These are phyloP conservation scores for Apiospora saccharicola DNA, from an alignment of 2,329 filamentous ascomycete species.

Conservation along the genomic window DNA sequence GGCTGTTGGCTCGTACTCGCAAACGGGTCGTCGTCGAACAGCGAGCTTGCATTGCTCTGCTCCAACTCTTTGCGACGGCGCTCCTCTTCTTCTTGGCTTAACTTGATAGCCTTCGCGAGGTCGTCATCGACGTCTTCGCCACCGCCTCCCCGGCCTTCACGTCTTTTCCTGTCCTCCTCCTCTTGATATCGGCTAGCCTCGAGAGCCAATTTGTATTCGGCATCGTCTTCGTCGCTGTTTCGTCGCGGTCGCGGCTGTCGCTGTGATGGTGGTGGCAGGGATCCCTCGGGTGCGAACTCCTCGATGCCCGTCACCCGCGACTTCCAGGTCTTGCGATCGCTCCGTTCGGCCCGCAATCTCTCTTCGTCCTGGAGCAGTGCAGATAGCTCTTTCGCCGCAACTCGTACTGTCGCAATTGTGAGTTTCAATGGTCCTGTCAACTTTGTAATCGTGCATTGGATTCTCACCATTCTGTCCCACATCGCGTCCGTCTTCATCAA, in stretches of 20 bases:
- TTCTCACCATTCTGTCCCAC: conserved; percentile 90
- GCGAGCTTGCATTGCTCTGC: conserved; percentile 79
- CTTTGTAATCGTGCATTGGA: not conserved
- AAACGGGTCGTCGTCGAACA: conserved; percentile 84
- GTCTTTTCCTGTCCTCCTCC: conserved; percentile 83
- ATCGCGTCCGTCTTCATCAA: conserved; percentile 93
- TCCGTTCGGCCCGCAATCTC: conserved; percentile 85
- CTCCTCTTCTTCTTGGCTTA: conserved; percentile 95
- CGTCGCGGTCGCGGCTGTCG: conserved; percentile 54
- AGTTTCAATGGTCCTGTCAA: not conserved
- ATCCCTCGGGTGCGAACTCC: conserved; percentile 68
- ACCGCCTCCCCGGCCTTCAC: conserved; percentile 68
- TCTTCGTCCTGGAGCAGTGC: conserved; percentile 93
- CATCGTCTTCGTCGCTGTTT: conserved; percentile 75
- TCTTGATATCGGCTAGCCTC: conserved; percentile 96
- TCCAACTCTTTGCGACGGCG: conserved; percentile 86
- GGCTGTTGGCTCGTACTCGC: conserved; percentile 66
- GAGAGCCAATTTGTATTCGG: conserved; percentile 88
- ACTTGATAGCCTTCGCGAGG: conserved; percentile 90
- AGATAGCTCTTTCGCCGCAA: conserved; percentile 95
- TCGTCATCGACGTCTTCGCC: conserved; percentile 77
- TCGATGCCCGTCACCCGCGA: conserved; percentile 93
- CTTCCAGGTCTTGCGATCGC: conserved; percentile 94
- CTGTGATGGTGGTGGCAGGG: conserved; percentile 47
- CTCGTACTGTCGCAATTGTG: conserved; percentile 70